phyloP scores from a whole-genome alignment of 306 rosid genomes.

The Prunus fruticosa region DNA sequence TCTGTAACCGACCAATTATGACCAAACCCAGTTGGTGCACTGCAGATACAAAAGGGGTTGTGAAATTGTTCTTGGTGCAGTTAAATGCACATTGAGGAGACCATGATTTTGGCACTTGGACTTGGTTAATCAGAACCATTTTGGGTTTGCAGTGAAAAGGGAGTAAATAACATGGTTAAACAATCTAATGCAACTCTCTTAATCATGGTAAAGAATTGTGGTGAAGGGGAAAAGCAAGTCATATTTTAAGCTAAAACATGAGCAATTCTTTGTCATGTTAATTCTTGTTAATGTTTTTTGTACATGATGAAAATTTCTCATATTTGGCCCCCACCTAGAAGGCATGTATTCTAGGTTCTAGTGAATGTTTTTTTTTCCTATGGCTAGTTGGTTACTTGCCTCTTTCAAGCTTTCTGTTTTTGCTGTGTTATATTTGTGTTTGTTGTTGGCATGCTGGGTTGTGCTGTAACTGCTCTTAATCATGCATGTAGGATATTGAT shows the following conservation, averaged over 20 bases:
- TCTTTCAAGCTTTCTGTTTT: not conserved
- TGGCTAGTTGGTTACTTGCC: not conserved
- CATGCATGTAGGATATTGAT: constrained; percentile 46
- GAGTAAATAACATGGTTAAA: not conserved
- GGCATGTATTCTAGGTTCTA: not conserved
- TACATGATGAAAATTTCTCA: not conserved
- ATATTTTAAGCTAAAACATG: not conserved
- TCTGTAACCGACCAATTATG: not conserved
- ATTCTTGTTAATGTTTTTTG: not conserved
- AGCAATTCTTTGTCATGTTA: not conserved
- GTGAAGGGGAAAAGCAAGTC: not conserved
- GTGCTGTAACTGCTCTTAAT: not conserved
- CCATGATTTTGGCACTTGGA: not conserved
- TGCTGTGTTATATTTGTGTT: constrained; percentile 11
- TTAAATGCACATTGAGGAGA: not conserved
- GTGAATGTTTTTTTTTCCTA: not conserved
- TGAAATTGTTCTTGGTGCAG: not conserved
- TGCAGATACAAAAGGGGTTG: not conserved
- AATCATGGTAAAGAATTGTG: not conserved
- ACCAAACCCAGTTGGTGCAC: not conserved
- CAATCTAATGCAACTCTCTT: not conserved
- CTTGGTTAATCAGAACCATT: not conserved
- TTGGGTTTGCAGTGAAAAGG: not conserved
- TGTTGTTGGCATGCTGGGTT: constrained; percentile 8
- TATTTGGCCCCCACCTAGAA: not conserved